Evolutionary conservation across 2,329 filamentous ascomycete species (phyloP), one percentile per base, ranked within the genome.

Genomic region (Aspergillus sojae): DNA sequence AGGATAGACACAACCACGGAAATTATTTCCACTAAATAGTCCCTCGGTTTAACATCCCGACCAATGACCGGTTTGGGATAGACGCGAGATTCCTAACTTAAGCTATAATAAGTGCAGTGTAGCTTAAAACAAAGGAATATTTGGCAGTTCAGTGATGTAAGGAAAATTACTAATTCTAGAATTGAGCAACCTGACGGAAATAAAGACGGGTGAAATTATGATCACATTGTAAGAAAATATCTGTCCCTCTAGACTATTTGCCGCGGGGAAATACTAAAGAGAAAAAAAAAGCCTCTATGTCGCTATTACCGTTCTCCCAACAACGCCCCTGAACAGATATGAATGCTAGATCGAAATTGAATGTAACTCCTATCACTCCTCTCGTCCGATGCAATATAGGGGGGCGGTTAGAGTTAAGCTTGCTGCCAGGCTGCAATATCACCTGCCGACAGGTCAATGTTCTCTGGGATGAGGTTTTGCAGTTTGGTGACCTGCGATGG

Each of bases 361-460:
- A 52, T 12, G 48, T 32, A 52, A 32, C 48, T 52, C 48, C 28
- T 36, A 14, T 52, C 28, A 50, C 46, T 50, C 46, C 46, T 50
- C 26, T 10, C 10, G 46, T 34, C 9, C 16, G 16, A 52, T 32
- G 28, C 28, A 34, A 48, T 16, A 12, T 46, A 28, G 43, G 10
- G 43, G 3, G 39, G 14, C 53, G 36, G n/a, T 26, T 28, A 30
- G 6, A 45, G 26, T 46, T 32, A 67, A 34, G 58, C 60, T 54
- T 62, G 59, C 54, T 76, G 72, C 74, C 74, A 76, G n/a, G 66
- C 66, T 10, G 69, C 69, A 58, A 77, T 76, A 28, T 76, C 74
- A 4, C 68, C 68, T 6, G 66, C 57, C 6, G 74, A 70, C 34
- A 77, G 75, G 58, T 72, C 75, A 26, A 76, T 62, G 34, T 75